Evolutionary conservation across 2,329 filamentous ascomycete genomes (phyloP).

Genomic region (Onygenales sp.): DNA sequence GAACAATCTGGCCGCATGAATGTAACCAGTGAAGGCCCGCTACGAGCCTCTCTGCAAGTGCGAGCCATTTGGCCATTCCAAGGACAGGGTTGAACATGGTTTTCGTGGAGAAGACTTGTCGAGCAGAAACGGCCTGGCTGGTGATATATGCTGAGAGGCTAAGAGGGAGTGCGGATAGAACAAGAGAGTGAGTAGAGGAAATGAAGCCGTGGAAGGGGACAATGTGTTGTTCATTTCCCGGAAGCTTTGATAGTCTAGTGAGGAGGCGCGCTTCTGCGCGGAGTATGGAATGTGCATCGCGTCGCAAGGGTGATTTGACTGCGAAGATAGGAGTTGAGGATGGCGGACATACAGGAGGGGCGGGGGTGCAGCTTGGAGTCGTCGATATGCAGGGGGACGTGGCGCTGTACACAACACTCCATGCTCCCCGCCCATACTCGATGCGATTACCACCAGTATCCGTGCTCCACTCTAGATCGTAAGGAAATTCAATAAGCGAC

Average conservation of each 20-base stretch:
- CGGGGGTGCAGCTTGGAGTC: conserved; percentile 20
- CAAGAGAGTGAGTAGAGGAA: conserved; percentile 26
- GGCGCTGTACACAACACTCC: conserved; percentile 40
- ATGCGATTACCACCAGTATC: conserved; percentile 20
- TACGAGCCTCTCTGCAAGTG: conserved; percentile 32
- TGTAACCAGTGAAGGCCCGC: conserved; percentile 36
- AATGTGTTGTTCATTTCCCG: conserved; percentile 26
- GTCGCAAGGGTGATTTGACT: conserved; percentile 34
- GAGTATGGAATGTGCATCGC: conserved; percentile 32
- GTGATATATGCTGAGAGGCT: conserved; percentile 33
- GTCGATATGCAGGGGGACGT: conserved; percentile 17
- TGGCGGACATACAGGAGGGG: conserved; percentile 15
- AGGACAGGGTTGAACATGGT: conserved; percentile 39
- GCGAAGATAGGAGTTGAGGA: conserved; percentile 24
- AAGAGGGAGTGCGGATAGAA: conserved; percentile 36
- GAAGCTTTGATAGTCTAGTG: conserved; percentile 26
- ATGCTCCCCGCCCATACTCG: conserved; percentile 37
- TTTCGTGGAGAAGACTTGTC: conserved; percentile 25
- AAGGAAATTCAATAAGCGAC: conserved; percentile 21
- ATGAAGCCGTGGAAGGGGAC: conserved; percentile 39
- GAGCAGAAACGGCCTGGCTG: conserved; percentile 20
- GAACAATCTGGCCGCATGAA: conserved; percentile 28
- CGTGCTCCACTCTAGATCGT: conserved; percentile 23
- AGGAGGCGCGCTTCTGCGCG: conserved; percentile 34
- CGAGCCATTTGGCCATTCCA: conserved; percentile 30